Evolutionary conservation across 2,329 filamentous ascomycete species (phyloP), one percentile per base, ranked within the genome.

Genomic region (Xylaria sp.): DNA sequence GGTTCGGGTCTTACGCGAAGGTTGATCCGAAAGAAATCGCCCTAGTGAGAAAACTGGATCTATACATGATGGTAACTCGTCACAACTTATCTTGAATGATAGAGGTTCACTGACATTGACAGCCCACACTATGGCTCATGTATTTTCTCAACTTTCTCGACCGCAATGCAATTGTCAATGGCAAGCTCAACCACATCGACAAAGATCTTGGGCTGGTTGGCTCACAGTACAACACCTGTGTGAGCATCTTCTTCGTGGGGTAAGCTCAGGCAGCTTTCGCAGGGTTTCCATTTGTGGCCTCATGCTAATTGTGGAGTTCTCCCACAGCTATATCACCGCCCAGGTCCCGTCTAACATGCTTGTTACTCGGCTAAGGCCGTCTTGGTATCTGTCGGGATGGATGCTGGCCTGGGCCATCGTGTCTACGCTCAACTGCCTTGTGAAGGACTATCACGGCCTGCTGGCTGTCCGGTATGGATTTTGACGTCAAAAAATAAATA

Each of bases 81-180:
- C 31, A 66, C 49, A 23, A 15, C 49, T 57, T 28, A 42, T 40
- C 49, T 36, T 57, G 33, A 17, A 49, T 62, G 58, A 62, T 57
- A 40, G 23, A 62, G 62, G 63, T 57, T 61, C 13, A 66, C 63
- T 10, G 42, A 49, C 11, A 33, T 61, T 42, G 6, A 15, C 61
- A 76, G 77, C 80, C 80, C 11, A 77, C 73, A 15, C 71, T 81
- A 5, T 81, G 79, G 78, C 61, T 66, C 49, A 66, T 66, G 63
- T 66, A 74, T 63, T 71, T 76, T 60, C 67, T 77, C 59, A 79
- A 76, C 67, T 78, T 77, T 54, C 74, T 80, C 13, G 78, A 79
- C 62, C 74, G 79, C 31, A 79, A 78, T 67, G 84, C 87, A 67
- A 87, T 88, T 67, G 85, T 86, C 9, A 84, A 74, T 28, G 83